Evolutionary conservation across 2,329 filamentous ascomycete species (phyloP).

Genomic region (Penicillium palitans): DNA sequence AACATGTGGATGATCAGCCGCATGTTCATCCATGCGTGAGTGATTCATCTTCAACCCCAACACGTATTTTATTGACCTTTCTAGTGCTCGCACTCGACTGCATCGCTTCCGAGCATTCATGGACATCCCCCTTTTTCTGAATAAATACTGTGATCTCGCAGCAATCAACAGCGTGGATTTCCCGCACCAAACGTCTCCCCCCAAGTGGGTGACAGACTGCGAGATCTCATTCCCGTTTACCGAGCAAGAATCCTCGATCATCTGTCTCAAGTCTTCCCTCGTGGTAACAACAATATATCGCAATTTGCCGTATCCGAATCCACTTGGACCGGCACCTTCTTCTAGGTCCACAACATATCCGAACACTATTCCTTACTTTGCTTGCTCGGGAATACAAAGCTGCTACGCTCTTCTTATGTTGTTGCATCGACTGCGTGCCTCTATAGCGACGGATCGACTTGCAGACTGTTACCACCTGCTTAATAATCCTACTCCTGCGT

Average conservation of each 20-base stretch:
- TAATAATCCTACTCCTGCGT: constrained; percentile 17
- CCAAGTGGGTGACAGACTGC: constrained; percentile 10
- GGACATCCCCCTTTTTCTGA: constrained; percentile 27
- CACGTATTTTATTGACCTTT: background rate
- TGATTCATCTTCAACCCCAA: background rate
- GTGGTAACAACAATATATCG: constrained; percentile 20
- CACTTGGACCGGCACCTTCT: background rate
- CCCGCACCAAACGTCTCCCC: constrained; percentile 1
- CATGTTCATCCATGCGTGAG: constrained; percentile 23
- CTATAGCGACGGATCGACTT: constrained; percentile 17
- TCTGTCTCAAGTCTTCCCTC: constrained; percentile 29
- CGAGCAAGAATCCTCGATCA: constrained; percentile 24
- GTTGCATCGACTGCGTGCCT: constrained; percentile 23
- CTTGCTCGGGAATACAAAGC: constrained; percentile 27
- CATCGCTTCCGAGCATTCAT: constrained; percentile 29
- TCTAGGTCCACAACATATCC: constrained; percentile 6
- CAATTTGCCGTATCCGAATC: constrained; percentile 16
- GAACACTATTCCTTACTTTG: constrained; percentile 24
- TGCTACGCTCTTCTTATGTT: constrained; percentile 28
- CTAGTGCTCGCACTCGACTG: constrained; percentile 23
- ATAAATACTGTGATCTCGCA: constrained; percentile 26
- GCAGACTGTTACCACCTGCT: constrained; percentile 25
- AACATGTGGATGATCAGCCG: constrained; percentile 22
- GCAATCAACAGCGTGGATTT: constrained; percentile 19
- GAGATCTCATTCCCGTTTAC: constrained; percentile 26